A percentile compares a stretch with the other conserved stretches of the same genome.
Evolutionary conservation across 768 basidiomycete genomes (phyloP).

Genomic region (Cystobasidium tubakii): DNA sequence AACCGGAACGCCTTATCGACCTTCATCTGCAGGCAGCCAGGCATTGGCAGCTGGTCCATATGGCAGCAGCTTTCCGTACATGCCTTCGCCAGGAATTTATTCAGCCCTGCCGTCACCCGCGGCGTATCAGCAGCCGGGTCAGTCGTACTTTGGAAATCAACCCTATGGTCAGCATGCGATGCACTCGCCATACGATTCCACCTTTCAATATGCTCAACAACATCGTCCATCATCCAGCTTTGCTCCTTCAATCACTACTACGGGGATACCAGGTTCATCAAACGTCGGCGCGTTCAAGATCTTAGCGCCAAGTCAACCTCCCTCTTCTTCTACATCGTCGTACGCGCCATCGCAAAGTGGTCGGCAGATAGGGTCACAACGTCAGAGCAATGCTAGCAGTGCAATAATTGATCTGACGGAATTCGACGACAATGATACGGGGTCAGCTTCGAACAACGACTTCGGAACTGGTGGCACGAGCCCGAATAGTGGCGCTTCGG

Average conservation of each 20-base stretch:
- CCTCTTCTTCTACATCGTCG: neutral
- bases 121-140: neutral
- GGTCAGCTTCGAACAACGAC: neutral
- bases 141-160: neutral
- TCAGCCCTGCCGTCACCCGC: neutral
- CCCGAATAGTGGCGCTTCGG: neutral
- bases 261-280: neutral
- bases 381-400: neutral
- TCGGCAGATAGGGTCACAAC: neutral
- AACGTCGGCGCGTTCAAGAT: neutral
- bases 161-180: neutral
- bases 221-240: neutral
- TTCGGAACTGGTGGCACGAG: neutral
- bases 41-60: neutral
- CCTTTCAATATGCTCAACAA: neutral
- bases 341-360: neutral
- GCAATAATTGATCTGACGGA: constrained; percentile 26
- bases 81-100: neutral
- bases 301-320: neutral
- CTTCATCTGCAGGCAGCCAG: neutral
- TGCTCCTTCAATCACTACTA: neutral
- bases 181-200: neutral
- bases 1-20: neutral
- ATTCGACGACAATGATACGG: constrained; percentile 19
- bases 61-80: neutral